Conservation (phyloP, 805 yeast genomes). For the Candida ovalis region DNA sequence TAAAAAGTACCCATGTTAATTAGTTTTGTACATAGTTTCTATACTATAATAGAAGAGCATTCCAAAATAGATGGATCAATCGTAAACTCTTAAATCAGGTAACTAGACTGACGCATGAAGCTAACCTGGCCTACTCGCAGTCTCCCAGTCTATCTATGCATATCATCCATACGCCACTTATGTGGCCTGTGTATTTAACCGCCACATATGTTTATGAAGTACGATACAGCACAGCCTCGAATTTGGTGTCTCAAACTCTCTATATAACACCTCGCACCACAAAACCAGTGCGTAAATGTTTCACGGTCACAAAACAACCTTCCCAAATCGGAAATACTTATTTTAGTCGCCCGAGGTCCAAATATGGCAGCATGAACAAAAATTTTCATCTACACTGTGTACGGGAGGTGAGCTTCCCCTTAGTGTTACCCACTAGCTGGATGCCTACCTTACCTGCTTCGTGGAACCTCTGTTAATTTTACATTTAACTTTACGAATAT, state of each 20-base stretch:
- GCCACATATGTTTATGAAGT: too few species aligned
- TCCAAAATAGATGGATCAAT: too few species aligned
- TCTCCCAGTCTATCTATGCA: too few species aligned
- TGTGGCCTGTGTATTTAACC: background rate
- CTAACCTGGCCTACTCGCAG: too few species aligned
- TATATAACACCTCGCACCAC: background rate
- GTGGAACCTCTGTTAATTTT: background rate
- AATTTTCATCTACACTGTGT: background rate
- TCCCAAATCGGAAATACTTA: background rate
- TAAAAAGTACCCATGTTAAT: background rate
- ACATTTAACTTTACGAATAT: background rate
- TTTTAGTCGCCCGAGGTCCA: background rate
- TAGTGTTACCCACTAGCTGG: background rate
- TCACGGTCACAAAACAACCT: background rate
- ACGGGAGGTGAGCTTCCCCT: background rate
- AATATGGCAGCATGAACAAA: background rate
- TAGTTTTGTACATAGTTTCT: background rate
- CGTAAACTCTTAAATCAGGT: too few species aligned
- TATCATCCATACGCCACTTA: too few species aligned
- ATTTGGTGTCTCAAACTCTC: too few species aligned
- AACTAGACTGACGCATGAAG: too few species aligned
- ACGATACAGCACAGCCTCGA: too few species aligned
- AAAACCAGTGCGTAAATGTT: background rate
- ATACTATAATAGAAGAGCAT: background rate
- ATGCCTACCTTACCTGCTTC: background rate